Evolutionary conservation across 2,329 filamentous ascomycete genomes (phyloP), one percentile per base, ranked within the genome.

Genomic region (Xylariaceae sp.): DNA sequence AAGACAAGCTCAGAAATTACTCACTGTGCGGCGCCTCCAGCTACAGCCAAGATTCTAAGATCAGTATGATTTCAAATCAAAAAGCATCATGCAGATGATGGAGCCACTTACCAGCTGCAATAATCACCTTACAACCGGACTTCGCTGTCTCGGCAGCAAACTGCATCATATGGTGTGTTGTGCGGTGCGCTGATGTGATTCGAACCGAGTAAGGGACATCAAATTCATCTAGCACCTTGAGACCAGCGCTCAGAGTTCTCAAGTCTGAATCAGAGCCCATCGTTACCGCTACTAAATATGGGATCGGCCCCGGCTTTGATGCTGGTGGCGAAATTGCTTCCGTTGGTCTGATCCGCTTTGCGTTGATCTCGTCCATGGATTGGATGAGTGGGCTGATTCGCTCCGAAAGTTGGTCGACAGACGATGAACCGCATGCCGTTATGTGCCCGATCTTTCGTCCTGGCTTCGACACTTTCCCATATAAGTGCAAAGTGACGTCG

Each of bases 381-480:
- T 86, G 75, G 53, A 96, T 83, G 18, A 97, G 80, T 45, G 88
- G 83, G 30, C 88, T 83, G 11, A 86, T 81, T 13, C 80, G 77
- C 68, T 70, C 60, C 54, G 81, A 77, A 13, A 85, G 73, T n/a
- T 88, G 85, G 64, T 86, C 80, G 30, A 81, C 75, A 67, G 92
- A 84, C 0, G 83, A 85, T 10, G 82, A 78, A 1, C 85, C 86
- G 1, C 89, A 89, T 30, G 96, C 75, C 1, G 92, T 97, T 62
- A 99, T 84, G 71, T 99, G 94, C 9, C 93, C 93, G 76, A 97
- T 97, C 73, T 97, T 99, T 39, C 94, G 87, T 27, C 91, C 88
- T 4, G 90, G 91, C 64, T 92, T 90, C 21, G 92, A 89, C 40
- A 83, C 84, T 74, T 97, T 97, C 66, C 92, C 92, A 75, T 99